Evolutionary conservation across 2,329 filamentous ascomycete species (phyloP), one percentile per base, ranked within the genome.

Genomic region (Aschersonia sp.): DNA sequence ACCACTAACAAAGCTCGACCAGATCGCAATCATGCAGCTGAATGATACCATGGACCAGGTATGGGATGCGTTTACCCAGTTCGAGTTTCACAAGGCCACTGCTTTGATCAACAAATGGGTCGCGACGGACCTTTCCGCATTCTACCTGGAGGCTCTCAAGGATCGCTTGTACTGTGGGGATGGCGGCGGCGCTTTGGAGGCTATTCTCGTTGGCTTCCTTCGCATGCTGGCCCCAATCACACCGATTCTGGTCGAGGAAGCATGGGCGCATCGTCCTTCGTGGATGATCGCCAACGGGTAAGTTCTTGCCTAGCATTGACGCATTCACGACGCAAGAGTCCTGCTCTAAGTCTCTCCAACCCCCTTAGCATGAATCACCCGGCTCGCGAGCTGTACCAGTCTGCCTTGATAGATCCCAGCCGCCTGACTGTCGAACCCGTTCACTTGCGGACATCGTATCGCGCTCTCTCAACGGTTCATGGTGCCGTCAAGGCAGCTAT

Each of bases 101-200:
- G 78, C 72, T 50, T 66, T 75, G 4, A 72, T 97, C 53, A 94
- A 89, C 63, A 77, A 78, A 52, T 96, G 89, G 81, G 74, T 94
- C 50, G 79, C 81, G 48, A 79, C 74, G 30, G 86, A 96, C 55
- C 73, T 98, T 30, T 96, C 88, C 0, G 83, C 90, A 0, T 94
- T 96, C 63, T 98, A 97, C 63, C 79, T 98, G 49, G 92, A 98
- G 64, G 81, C 85, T 0, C 73, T 89, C 56, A 98, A 98, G 64
- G 92, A 98, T 58, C 75, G 87, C 4, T 71, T 97, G 1, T 98
- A 98, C 68, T 92, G 89, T 43, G 86, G 85, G 32, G 77, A 81
- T 51, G 76, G 77, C 11, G 72, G 76, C 11, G 83, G 84, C 44
- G 70, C 76, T 5, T 65, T 85, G 44, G 74, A 78, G 54, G 71